Evolutionary conservation across 208 protist species (phyloP), one percentile per base, ranked within the genome.

Genomic region (Leishmania mexicana): DNA sequence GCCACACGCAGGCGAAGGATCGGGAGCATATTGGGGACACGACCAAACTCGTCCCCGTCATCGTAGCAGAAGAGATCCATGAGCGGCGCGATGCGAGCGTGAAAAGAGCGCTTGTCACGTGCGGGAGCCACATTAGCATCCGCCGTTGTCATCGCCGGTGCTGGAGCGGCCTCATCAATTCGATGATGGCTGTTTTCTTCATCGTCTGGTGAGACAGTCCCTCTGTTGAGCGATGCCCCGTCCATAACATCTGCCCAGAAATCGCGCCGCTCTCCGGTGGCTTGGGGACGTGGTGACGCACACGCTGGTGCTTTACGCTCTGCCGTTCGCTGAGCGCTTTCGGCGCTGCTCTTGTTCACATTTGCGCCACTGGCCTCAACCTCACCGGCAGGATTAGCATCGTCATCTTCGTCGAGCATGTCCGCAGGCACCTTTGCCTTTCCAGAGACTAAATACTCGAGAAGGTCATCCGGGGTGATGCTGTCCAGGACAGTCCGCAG

Each of bases 51-150:
- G 40, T 88, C 83, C 21, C 89, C 91, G 65, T 87, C 87, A 13
- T 89, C 87, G 81, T 93, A 97, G 75, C 87, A 89, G 80, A 97
- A 97, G 45, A 96, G 83, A 62, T 97, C 88, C 71, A 97, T 81
- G 75, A 92, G 79, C 5, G 83, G 85, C 17, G 78, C 65, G 0
- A 95, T 88, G 47, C 90, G 89, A 45, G 79, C 83, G 81, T 97
- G 94, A 78, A 96, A 96, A 31, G 92, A 97, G 62, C 67, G 78
- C 40, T 24, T 35, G 62, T 31, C 45, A 47, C 1, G 28, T 3
- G 24, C 2, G 13, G 28, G 5, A 53, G 24, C 21, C 4, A 13
- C 35, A 31, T 4, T 28, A 38, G n/a, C 15, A 21, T 47, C 42
- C 58, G 62, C 62, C 19, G 54, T 31, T 15, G 13, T 2, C 4